Evolutionary conservation across 106 monocot species (phyloP).

Genomic region (Dendrobium chrysotoxum): DNA sequence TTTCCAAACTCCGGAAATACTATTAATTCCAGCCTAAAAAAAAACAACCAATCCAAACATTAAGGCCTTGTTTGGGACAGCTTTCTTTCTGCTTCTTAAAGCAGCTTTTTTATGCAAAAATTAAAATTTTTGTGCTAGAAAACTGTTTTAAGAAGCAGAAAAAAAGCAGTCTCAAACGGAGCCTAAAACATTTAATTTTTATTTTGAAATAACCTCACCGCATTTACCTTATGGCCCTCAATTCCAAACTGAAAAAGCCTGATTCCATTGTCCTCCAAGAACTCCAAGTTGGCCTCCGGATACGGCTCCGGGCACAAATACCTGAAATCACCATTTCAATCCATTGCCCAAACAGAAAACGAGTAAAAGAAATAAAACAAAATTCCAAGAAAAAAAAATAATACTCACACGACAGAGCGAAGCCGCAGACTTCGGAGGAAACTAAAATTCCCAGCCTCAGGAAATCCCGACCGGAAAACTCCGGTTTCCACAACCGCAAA

Average conservation of each 20-base stretch:
- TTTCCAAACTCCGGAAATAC: background rate
- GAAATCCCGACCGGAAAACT: slow-evolving; percentile 48
- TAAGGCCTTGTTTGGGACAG: too few relatives aligned
- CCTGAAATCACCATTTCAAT: background rate
- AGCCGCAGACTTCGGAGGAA: slow-evolving; percentile 35
- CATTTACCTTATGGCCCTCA: slow-evolving; percentile 33
- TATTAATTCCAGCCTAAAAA: background rate
- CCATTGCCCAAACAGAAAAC: background rate
- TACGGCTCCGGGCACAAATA: slow-evolving; percentile 43
- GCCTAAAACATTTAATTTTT: background rate
- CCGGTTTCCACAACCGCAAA: slow-evolving; percentile 46
- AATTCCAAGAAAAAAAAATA: background rate
- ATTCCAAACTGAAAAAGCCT: slow-evolving; percentile 42
- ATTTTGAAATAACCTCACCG: background rate
- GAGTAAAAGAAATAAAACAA: background rate
- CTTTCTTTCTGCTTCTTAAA: too few relatives aligned
- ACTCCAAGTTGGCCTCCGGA: slow-evolving; percentile 27
- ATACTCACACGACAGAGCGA: slow-evolving; percentile 29
- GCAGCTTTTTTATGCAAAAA: too few relatives aligned
- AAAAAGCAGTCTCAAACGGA: too few relatives aligned
- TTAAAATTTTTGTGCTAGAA: too few relatives aligned
- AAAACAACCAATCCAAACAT: background rate
- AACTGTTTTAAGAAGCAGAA: too few relatives aligned
- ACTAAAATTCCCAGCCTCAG: slow-evolving; percentile 31
- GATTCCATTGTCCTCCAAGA: slow-evolving; percentile 28